Evolutionary conservation across 2,329 filamentous ascomycete genomes (phyloP).

Genomic region (Aureobasidium sp.): DNA sequence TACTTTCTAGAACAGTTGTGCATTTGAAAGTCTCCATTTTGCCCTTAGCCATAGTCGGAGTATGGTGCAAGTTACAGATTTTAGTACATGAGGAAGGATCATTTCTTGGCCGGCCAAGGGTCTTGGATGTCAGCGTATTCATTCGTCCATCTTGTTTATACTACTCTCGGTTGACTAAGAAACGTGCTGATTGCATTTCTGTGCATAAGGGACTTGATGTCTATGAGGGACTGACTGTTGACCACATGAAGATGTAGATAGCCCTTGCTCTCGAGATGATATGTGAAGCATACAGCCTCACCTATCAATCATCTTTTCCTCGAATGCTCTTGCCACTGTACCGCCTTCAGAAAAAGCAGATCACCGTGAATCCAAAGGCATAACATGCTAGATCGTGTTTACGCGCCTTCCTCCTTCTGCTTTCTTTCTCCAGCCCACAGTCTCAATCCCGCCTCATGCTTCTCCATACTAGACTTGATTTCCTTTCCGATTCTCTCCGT

Average conservation of each 20-base stretch:
- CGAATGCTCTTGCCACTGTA: neutral
- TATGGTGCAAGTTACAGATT: too few species aligned
- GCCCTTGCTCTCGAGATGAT: neutral
- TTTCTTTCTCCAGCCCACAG: conserved; percentile 1
- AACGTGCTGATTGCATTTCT: neutral
- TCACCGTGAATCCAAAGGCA: neutral
- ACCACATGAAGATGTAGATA: neutral
- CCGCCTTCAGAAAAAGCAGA: too few species aligned
- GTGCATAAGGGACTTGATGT: neutral
- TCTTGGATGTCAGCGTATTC: neutral
- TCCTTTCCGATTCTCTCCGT: conserved; percentile 1
- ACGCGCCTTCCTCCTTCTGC: neutral
- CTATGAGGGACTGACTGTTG: neutral
- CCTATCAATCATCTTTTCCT: neutral
- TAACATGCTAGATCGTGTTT: neutral
- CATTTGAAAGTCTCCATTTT: too few species aligned
- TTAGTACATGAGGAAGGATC: too few species aligned
- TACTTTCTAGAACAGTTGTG: too few species aligned
- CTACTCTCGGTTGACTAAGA: neutral
- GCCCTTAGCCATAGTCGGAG: too few species aligned
- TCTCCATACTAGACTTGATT: neutral
- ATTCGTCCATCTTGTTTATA: neutral
- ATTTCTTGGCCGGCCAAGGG: conserved; percentile 4
- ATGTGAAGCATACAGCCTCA: neutral
- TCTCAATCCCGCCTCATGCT: conserved; percentile 6